Conservation (phyloP, 257 asterid genomes). For the Asclepias syriaca region DNA sequence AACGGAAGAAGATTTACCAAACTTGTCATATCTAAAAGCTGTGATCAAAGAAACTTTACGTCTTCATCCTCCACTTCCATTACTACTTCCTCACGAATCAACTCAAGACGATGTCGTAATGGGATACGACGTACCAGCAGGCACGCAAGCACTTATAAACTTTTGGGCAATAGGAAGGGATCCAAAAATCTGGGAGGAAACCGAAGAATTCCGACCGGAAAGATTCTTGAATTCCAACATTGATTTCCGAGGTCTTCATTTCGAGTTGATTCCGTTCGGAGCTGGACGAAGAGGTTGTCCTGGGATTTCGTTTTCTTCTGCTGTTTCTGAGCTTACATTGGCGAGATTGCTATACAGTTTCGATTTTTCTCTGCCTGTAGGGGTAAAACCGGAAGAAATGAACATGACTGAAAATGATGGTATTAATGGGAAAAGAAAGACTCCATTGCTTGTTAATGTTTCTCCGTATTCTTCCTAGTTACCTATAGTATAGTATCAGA, state of each 20-base stretch:
- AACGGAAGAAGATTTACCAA: too few relatives aligned
- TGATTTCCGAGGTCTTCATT: conserved; percentile 5
- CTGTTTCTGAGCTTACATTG: too few relatives aligned
- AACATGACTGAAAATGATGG: too few relatives aligned
- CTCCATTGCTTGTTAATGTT: too few relatives aligned
- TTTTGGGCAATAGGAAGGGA: conserved; percentile 44
- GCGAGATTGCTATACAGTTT: too few relatives aligned
- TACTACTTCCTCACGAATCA: conserved; percentile 30
- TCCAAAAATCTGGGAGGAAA: conserved; percentile 31
- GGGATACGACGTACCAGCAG: conserved; percentile 35
- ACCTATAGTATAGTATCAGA: too few relatives aligned
- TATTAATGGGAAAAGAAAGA: too few relatives aligned
- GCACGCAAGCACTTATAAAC: conserved; percentile 31
- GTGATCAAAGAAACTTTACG: conserved; percentile 42
- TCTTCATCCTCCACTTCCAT: conserved; percentile 32
- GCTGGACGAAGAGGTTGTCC: conserved; percentile 15
- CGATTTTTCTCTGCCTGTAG: not conserved
- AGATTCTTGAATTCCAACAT: conserved; percentile 30
- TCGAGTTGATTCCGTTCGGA: conserved; percentile 6
- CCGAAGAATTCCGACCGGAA: conserved; percentile 35
- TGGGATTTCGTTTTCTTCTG: too few relatives aligned
- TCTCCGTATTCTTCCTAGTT: too few relatives aligned
- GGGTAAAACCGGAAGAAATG: too few relatives aligned
- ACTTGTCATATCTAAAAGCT: conserved; percentile 3
- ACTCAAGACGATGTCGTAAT: conserved; percentile 21